Evolutionary conservation across 495 filamentous ascomycete species (phyloP).

Genomic region (Talaromyces trachyspermus): DNA sequence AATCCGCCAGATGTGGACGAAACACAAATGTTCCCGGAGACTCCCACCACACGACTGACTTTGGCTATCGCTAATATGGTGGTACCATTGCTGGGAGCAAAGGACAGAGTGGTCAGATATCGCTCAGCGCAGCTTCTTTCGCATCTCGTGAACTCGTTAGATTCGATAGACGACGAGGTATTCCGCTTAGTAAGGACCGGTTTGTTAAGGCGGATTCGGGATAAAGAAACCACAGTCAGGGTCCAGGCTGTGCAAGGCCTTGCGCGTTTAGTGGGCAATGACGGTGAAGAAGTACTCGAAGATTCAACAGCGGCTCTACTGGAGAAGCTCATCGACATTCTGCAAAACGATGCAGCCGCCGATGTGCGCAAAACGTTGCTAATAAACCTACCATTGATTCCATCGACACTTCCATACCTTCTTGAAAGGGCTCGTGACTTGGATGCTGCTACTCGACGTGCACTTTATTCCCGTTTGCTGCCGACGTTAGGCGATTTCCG

Average conservation of each 20-base stretch:
- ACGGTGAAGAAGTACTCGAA: slow-evolving; percentile 64
- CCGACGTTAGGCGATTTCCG: slow-evolving; percentile 93
- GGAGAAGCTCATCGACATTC: slow-evolving; percentile 77
- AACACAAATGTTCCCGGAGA: slow-evolving; percentile 62
- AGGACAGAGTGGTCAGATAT: slow-evolving; percentile 90
- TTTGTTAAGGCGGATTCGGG: slow-evolving; percentile 74
- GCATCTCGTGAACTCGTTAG: slow-evolving; percentile 82
- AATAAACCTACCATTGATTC: slow-evolving; percentile 76
- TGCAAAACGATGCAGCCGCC: slow-evolving; percentile 91
- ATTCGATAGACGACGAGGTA: slow-evolving; percentile 81
- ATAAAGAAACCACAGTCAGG: slow-evolving; percentile 87
- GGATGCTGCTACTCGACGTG: slow-evolving; percentile 73
- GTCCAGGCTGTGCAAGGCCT: slow-evolving; percentile 92
- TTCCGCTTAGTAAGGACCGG: slow-evolving; percentile 72
- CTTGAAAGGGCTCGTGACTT: slow-evolving; percentile 86
- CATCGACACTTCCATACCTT: slow-evolving; percentile 78
- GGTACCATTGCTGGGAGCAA: slow-evolving; percentile 63
- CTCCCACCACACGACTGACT: slow-evolving; percentile 72
- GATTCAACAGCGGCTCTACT: slow-evolving; percentile 58
- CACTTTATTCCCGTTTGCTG: slow-evolving; percentile 79
- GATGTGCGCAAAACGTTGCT: slow-evolving; percentile 86
- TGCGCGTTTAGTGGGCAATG: slow-evolving; percentile 73
- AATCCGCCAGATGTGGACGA: slow-evolving; percentile 33
- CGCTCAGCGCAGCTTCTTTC: slow-evolving; percentile 82
- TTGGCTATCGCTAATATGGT: slow-evolving; percentile 61